Evolutionary conservation across 306 rosid genomes (phyloP), one percentile per base, ranked within the genome.

Genomic region (Canavalia ensiformis): DNA sequence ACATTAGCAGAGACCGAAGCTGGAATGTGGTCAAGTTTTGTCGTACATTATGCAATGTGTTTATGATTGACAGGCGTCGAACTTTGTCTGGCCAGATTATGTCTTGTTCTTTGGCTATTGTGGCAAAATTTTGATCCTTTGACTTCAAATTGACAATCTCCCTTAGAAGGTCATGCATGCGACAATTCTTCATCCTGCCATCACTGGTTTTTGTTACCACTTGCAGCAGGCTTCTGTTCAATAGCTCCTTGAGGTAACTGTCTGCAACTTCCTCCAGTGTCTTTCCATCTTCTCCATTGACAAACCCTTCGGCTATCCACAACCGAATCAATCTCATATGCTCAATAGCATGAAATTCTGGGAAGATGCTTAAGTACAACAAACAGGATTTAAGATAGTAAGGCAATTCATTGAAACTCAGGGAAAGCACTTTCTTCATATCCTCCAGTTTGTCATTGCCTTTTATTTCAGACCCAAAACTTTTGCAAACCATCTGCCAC

Each of bases 271-370:
- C 92, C 66, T 84, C 87, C 3, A 7, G 47, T 25, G 90, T 91
- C 77, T 35, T 84, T 46, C 91, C 90, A 49, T 87, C 88, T 75
- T 57, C 86, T 33, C 64, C 86, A 25, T 33, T 69, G 25, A 91
- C 90, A 84, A 91, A 87, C 6, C 91, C 92, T 84, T 91, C 92
- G 5, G 95, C 92, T 75, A 89, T 81, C 95, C 92, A 87, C 68
- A 91, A 12, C 10, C 90, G 88, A 81, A 89, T 84, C 73, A 91
- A 30, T 58, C 91, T 78, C 89, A 78, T 81, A 6, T 30, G 84
- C 69, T 87, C 86, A 5, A 86, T 75, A 3, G 82, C 80, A 12
- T 84, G 68, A 37, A 83, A 77, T 59, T 74, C 88, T 0, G 91
- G 95, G 51, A 89, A 91, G 11, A 89, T 75, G 81, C 82, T 72